phyloP scores from a whole-genome alignment of 2,329 filamentous ascomycete species.

The Nemania abortiva region DNA sequence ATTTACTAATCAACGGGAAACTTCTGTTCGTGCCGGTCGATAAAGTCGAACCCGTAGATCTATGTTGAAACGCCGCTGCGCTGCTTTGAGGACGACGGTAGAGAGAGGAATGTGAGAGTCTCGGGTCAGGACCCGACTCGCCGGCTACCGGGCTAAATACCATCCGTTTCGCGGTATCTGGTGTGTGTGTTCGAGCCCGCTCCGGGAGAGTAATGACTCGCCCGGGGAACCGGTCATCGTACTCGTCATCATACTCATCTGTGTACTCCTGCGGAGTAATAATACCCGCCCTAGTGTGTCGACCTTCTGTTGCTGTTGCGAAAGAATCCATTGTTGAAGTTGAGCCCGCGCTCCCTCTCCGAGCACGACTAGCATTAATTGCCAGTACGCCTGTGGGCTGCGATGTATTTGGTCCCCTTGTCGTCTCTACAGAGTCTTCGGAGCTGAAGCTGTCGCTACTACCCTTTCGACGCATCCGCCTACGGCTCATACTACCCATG shows the following conservation, averaged over 20 bases:
- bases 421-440: constrained; percentile 72
- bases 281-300: constrained; percentile 46
- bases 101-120: constrained; percentile 51
- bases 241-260: constrained; percentile 29
- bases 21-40: constrained; percentile 71
- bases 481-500: constrained; percentile 79
- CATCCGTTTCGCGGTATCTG: constrained; percentile 49
- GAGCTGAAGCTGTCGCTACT: constrained; percentile 69
- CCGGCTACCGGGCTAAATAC: constrained; percentile 44
- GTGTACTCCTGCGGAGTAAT: constrained; percentile 39
- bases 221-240: constrained; percentile 43
- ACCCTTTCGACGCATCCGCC: constrained; percentile 58
- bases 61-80: constrained; percentile 59
- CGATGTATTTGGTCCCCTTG: constrained; percentile 60
- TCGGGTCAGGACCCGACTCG: constrained; percentile 46
- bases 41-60: constrained; percentile 68
- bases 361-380: constrained; percentile 45
- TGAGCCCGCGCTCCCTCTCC: constrained; percentile 63
- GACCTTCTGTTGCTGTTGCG: constrained; percentile 67
- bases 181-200: constrained; percentile 49
- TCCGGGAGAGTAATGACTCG: constrained; percentile 41
- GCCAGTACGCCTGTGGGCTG: constrained; percentile 36
- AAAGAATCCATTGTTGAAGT: constrained; percentile 67
- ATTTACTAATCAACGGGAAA: constrained; percentile 70
- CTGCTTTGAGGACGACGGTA: constrained; percentile 59